A percentile compares a stretch with the other conserved stretches of the same genome.
These are phyloP conservation scores for Mycena sp. DNA, from an alignment of 1,284 basidiomycete species.

Conservation along the genomic window DNA sequence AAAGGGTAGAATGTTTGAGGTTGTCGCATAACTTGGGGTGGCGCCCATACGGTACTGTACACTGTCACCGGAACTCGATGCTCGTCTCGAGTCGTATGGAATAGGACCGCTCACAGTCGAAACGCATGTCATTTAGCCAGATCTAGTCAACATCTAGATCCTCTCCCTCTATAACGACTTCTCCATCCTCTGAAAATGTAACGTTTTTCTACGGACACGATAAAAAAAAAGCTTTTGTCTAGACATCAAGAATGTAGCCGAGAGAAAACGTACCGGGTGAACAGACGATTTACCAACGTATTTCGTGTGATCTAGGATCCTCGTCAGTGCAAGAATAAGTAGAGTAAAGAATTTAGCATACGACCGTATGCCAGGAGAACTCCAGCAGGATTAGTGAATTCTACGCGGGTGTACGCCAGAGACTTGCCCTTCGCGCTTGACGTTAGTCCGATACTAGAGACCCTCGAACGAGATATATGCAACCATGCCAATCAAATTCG, in stretches of 20 bases:
- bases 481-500: constrained; percentile 72
- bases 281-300: constrained; percentile 82
- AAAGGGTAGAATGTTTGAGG: no score
- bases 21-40: no score
- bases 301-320: constrained; percentile 81
- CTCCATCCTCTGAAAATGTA: constrained; percentile 83
- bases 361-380: constrained; percentile 88
- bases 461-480: constrained; percentile 32
- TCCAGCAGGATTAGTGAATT: constrained; percentile 77
- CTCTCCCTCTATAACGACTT: constrained; percentile 73
- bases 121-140: no score
- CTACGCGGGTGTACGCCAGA: constrained; percentile 83
- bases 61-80: no score
- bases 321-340: constrained; percentile 19
- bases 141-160: constrained; percentile 57
- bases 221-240: constrained; percentile 19
- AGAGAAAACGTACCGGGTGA: constrained; percentile 59
- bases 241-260: neutral
- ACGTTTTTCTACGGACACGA: constrained; percentile 70
- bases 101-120: no score
- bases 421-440: constrained; percentile 68
- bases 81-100: no score
- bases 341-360: constrained; percentile 48
- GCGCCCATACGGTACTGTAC: no score
- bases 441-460: neutral